Evolutionary conservation across 2,329 filamentous ascomycete genomes (phyloP).

Genomic region (Cytospora chrysosperma): DNA sequence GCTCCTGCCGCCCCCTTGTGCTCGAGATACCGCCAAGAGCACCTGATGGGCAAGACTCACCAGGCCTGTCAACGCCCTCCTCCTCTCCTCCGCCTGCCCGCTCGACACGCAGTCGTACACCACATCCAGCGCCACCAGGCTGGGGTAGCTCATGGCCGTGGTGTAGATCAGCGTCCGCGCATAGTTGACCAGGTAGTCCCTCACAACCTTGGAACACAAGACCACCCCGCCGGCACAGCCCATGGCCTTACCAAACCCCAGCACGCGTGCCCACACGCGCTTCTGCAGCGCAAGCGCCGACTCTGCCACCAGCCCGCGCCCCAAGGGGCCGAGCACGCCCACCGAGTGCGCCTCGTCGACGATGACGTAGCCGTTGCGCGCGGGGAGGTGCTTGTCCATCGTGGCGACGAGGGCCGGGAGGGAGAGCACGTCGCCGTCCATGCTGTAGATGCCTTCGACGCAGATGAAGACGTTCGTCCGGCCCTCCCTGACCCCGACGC

Average conservation of each 20-base stretch:
- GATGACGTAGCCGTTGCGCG: slow-evolving; percentile 59
- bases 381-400: slow-evolving; percentile 55
- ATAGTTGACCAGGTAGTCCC: slow-evolving; percentile 71
- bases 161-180: slow-evolving; percentile 75
- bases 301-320: slow-evolving; percentile 57
- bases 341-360: slow-evolving; percentile 70
- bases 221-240: slow-evolving; percentile 68
- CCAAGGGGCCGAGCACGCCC: slow-evolving; percentile 56
- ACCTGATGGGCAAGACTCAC: slow-evolving; percentile 44
- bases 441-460: slow-evolving; percentile 73
- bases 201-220: slow-evolving; percentile 57
- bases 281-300: slow-evolving; percentile 49
- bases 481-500: slow-evolving; percentile 40
- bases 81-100: slow-evolving; percentile 44
- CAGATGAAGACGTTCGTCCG: slow-evolving; percentile 62
- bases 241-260: slow-evolving; percentile 68
- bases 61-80: slow-evolving; percentile 43
- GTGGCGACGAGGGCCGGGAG: slow-evolving; percentile 58
- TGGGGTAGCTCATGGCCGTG: slow-evolving; percentile 63
- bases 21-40: slow-evolving; percentile 41
- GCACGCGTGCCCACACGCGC: slow-evolving; percentile 56
- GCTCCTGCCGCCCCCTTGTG: slow-evolving; percentile 30
- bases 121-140: slow-evolving; percentile 56
- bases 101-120: slow-evolving; percentile 55
- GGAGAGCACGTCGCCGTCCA: slow-evolving; percentile 75